phyloP scores from a whole-genome alignment of 257 asterid genomes.

The Solanum chiquidenum region DNA sequence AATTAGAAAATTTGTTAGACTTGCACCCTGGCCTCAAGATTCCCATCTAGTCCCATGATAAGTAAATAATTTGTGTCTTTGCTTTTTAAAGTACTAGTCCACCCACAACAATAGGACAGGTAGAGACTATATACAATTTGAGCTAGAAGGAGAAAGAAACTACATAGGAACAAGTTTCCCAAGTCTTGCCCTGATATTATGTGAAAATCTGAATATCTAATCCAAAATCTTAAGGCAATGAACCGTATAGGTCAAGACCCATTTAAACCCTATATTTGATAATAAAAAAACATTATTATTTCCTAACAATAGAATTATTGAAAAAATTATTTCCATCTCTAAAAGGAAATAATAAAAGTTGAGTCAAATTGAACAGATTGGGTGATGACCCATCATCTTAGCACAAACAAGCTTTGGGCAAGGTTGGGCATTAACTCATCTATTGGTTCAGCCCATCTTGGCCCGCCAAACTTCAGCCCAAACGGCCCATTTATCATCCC shows the following conservation, averaged over 20 bases:
- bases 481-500: background rate
- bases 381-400: background rate
- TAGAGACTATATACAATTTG: background rate
- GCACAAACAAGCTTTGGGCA: background rate
- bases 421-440: background rate
- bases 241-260: background rate
- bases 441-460: background rate
- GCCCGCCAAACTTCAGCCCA: background rate
- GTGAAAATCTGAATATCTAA: background rate
- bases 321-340: background rate
- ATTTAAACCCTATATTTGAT: background rate
- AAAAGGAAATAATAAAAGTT: background rate
- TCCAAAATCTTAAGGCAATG: background rate
- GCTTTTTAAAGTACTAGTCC: background rate
- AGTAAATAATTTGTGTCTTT: background rate
- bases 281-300: background rate
- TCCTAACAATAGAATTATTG: background rate
- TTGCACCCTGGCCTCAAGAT: background rate
- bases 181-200: background rate
- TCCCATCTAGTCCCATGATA: background rate
- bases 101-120: background rate
- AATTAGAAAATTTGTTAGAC: background rate
- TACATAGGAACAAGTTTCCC: background rate
- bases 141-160: background rate
- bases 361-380: background rate